A percentile compares a stretch with the other conserved stretches of the same genome.
phyloP scores from a whole-genome alignment of 2,329 filamentous ascomycete species.

The Boeremia exigua region DNA sequence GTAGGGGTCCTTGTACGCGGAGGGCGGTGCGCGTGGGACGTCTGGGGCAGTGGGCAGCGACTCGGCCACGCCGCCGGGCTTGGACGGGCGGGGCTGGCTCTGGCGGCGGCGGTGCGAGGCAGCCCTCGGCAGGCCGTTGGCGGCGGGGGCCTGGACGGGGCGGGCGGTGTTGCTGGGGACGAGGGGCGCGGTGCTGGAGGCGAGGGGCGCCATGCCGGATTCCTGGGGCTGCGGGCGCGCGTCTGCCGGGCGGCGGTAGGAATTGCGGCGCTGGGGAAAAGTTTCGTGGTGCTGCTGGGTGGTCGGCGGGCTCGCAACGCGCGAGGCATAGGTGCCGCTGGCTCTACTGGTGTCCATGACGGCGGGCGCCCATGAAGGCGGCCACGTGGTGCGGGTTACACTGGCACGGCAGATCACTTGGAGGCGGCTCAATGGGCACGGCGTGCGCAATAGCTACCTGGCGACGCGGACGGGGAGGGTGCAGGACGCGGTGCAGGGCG shows the following conservation, averaged over 20 bases:
- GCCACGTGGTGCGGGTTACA: constrained; percentile 15
- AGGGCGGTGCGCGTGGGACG: constrained; percentile 61
- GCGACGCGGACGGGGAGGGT: constrained; percentile 16
- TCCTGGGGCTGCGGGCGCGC: constrained; percentile 33
- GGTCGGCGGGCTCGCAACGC: constrained; percentile 19
- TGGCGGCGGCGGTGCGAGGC: constrained; percentile 41
- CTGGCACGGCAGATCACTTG: constrained; percentile 28
- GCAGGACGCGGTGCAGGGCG: constrained; percentile 11
- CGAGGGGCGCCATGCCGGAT: constrained; percentile 23
- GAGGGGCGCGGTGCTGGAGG: too few species aligned
- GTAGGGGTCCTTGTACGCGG: constrained; percentile 46
- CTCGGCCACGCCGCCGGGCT: constrained; percentile 30
- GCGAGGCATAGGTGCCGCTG: constrained; percentile 21
- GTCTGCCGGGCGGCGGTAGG: constrained; percentile 42
- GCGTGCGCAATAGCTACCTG: constrained; percentile 33
- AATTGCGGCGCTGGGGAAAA: constrained; percentile 42
- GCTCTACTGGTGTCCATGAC: constrained; percentile 40
- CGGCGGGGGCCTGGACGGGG: constrained; percentile 32
- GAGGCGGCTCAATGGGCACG: constrained; percentile 19
- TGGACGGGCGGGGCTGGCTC: constrained; percentile 39
- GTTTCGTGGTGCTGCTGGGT: constrained; percentile 34
- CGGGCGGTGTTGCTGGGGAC: constrained; percentile 41
- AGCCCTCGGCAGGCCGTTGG: constrained; percentile 17
- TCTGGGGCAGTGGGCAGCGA: constrained; percentile 61
- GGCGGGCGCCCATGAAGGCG: constrained; percentile 28